Conservation (phyloP, 2,329 filamentous ascomycete genomes). For the Stemphylium lycopersici region DNA sequence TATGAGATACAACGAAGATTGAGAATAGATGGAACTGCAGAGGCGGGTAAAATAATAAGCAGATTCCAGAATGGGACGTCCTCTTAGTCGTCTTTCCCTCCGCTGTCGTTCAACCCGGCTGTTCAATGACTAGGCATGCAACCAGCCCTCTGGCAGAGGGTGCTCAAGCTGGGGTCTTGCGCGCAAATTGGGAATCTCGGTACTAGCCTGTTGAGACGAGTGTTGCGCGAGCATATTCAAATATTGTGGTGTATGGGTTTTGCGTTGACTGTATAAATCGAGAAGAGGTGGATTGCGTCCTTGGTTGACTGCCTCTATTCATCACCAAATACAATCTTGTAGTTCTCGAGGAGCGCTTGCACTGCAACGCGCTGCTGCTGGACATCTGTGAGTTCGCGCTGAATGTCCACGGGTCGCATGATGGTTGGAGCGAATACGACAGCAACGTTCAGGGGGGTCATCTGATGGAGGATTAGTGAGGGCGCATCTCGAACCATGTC, state of each 20-base stretch:
- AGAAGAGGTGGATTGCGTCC: neutral
- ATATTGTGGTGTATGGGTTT: neutral
- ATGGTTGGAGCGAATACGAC: conserved; percentile 98
- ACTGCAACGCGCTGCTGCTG: conserved; percentile 90
- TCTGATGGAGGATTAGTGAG: conserved; percentile 57
- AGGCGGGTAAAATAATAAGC: neutral
- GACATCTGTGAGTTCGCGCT: conserved; percentile 96
- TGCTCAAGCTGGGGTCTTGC: too few relatives aligned
- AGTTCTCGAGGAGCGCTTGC: conserved; percentile 92
- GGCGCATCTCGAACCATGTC: neutral
- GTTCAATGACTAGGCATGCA: too few relatives aligned
- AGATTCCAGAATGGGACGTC: neutral
- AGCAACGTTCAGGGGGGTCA: conserved; percentile 94
- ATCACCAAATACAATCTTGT: conserved; percentile 73
- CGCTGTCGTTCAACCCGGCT: too few relatives aligned
- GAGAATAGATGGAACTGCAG: conserved; percentile 2
- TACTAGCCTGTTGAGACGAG: neutral
- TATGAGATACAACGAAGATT: conserved; percentile 9
- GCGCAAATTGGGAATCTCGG: neutral
- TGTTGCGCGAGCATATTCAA: neutral
- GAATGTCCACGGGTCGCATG: conserved; percentile 87
- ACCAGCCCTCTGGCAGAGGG: too few relatives aligned
- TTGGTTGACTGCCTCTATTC: conserved; percentile 26
- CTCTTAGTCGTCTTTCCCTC: neutral
- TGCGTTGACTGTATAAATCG: neutral